Conservation (phyloP, 78 protist species). For the Dictyostelium citrinum region DNA sequence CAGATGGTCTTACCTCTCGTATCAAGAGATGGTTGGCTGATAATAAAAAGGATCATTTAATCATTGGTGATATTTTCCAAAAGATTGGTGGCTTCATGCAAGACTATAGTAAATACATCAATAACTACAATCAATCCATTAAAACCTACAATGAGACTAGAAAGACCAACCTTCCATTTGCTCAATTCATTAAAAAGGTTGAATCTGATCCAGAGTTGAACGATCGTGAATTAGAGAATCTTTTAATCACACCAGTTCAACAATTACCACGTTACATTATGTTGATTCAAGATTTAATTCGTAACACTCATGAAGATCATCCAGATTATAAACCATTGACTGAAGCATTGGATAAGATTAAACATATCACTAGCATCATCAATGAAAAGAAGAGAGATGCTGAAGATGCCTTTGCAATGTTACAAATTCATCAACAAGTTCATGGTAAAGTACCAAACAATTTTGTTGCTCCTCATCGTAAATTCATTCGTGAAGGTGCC, state of each 20-base stretch:
- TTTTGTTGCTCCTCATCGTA: constrained; percentile 69
- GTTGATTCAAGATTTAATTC: constrained; percentile 59
- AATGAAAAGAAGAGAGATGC: constrained; percentile 71
- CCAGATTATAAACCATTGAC: constrained; percentile 60
- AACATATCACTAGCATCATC: constrained; percentile 18
- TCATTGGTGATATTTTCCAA: constrained; percentile 67
- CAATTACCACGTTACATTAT: constrained; percentile 74
- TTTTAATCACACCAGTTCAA: constrained; percentile 63
- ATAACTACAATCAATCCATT: constrained; percentile 75
- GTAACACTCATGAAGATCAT: constrained; percentile 72
- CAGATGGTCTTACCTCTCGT: constrained; percentile 52
- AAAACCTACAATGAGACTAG: constrained; percentile 34
- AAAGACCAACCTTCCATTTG: constrained; percentile 44
- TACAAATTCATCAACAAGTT: constrained; percentile 40
- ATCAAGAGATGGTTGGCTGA: constrained; percentile 75
- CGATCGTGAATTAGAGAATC: constrained; percentile 63
- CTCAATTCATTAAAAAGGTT: constrained; percentile 47
- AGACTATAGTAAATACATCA: constrained; percentile 77
- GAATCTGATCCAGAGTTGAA: constrained; percentile 71
- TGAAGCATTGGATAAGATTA: constrained; percentile 47
- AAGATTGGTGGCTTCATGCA: constrained; percentile 61
- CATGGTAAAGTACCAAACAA: constrained; percentile 61
- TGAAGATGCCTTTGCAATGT: constrained; percentile 74
- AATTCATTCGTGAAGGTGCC: constrained; percentile 61
- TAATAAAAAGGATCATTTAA: constrained; percentile 39